phyloP scores from a whole-genome alignment of 2,329 filamentous ascomycete species.

The Colletotrichum melonis region DNA sequence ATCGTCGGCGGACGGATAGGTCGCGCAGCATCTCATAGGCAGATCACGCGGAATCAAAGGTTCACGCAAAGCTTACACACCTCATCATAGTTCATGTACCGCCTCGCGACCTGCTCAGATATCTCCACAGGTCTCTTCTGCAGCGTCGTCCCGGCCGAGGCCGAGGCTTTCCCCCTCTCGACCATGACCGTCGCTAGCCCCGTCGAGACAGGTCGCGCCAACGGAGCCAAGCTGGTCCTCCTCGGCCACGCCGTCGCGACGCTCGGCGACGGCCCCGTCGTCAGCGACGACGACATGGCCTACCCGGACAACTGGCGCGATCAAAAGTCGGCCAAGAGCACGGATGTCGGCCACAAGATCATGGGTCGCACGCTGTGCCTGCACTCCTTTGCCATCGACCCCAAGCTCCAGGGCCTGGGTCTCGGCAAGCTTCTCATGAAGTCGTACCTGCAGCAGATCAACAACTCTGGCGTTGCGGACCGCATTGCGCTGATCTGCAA shows the following conservation, averaged over 20 bases:
- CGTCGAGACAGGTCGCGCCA: constrained; percentile 69
- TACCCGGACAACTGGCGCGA: constrained; percentile 75
- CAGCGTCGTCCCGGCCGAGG: constrained; percentile 62
- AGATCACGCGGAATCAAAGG: neutral
- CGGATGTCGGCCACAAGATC: constrained; percentile 75
- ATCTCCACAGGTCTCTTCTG: constrained; percentile 86
- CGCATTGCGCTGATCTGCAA: constrained; percentile 82
- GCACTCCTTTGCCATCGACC: constrained; percentile 85
- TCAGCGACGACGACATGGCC: constrained; percentile 83
- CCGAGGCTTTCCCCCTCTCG: constrained; percentile 59
- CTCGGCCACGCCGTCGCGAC: constrained; percentile 84
- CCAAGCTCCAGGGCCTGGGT: constrained; percentile 78
- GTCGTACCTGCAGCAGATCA: constrained; percentile 82
- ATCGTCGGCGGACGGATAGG: neutral
- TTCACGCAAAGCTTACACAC: constrained; percentile 8
- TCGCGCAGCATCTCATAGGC: neutral
- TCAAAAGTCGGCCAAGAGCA: constrained; percentile 45
- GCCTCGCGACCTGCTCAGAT: constrained; percentile 79
- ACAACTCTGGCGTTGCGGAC: constrained; percentile 75
- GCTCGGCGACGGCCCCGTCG: constrained; percentile 69
- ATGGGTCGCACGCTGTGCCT: constrained; percentile 80
- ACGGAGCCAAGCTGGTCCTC: constrained; percentile 70
- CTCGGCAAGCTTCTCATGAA: constrained; percentile 80
- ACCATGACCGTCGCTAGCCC: constrained; percentile 66
- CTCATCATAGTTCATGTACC: constrained; percentile 76